These are phyloP conservation scores for Globisporangium cederbergense DNA, from an alignment of 352 stramenopile genomes.

Conservation along the genomic window DNA sequence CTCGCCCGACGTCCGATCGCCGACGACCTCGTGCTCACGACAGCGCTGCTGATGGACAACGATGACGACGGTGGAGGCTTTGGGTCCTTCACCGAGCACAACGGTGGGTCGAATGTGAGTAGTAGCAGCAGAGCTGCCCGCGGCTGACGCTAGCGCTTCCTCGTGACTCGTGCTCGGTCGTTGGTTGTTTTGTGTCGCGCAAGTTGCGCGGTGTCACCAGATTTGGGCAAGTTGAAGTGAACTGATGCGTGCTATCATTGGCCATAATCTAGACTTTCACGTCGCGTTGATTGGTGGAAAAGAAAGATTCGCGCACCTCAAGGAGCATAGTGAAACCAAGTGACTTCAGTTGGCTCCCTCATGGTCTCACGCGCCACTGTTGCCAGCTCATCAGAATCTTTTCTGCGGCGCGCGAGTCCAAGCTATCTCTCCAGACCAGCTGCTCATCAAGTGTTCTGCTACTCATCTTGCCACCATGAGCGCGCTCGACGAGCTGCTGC, in stretches of 20 bases:
- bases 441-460: neutral
- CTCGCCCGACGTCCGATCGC: neutral
- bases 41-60: neutral
- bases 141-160: no score
- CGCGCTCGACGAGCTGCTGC: neutral
- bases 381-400: neutral
- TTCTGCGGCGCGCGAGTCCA: neutral
- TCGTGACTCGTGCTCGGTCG: no score
- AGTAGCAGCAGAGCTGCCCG: no score
- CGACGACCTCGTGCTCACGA: constrained; percentile 1
- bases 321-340: neutral
- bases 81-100: neutral
- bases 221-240: no score
- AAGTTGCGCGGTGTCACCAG: no score
- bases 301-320: neutral
- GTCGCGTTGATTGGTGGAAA: neutral
- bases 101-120: neutral
- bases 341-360: neutral
- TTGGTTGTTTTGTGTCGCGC: no score
- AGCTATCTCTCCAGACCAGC: neutral
- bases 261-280: neutral
- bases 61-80: neutral
- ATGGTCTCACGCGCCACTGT: neutral
- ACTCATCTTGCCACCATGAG: neutral
- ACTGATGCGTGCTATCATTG: neutral